A percentile compares a stretch with the other conserved stretches of the same genome.
These are phyloP conservation scores for Salix exigua DNA, from an alignment of 345 rosid genomes.

Conservation along the genomic window DNA sequence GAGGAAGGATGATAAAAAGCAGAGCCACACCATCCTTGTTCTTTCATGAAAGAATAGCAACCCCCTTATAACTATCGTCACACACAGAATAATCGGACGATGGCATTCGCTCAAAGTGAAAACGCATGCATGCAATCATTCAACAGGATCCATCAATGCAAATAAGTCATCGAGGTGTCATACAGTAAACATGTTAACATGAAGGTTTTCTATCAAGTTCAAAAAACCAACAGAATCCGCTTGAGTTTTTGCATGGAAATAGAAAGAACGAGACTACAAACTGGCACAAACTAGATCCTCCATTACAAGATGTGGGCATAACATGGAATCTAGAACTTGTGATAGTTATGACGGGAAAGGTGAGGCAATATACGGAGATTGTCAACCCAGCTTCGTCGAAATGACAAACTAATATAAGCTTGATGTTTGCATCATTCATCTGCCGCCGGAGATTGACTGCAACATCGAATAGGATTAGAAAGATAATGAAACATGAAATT, in stretches of 20 bases:
- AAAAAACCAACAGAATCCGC: not conserved
- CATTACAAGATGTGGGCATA: not conserved
- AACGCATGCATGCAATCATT: not conserved
- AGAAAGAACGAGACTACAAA: not conserved
- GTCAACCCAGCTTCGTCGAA: not conserved
- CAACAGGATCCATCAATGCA: not conserved
- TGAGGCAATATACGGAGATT: not conserved
- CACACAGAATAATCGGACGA: not conserved
- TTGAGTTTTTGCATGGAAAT: not conserved
- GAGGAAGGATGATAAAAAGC: too few relatives aligned
- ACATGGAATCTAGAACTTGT: not conserved
- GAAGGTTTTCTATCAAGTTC: not conserved
- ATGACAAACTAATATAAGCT: not conserved
- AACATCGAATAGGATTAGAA: not conserved
- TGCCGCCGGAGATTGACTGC: conserved; percentile 40
- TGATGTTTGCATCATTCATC: conserved; percentile 27
- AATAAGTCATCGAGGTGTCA: not conserved
- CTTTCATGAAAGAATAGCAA: not conserved
- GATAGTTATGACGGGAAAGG: not conserved
- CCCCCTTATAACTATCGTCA: too few relatives aligned
- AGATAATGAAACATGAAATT: not conserved
- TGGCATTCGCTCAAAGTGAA: not conserved
- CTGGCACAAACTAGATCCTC: conserved; percentile 4
- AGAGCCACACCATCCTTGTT: not conserved
- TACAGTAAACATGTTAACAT: not conserved